Base-by-base conservation (phyloP, 257 asterid genomes). In the Nicotiana knightiana region DNA sequence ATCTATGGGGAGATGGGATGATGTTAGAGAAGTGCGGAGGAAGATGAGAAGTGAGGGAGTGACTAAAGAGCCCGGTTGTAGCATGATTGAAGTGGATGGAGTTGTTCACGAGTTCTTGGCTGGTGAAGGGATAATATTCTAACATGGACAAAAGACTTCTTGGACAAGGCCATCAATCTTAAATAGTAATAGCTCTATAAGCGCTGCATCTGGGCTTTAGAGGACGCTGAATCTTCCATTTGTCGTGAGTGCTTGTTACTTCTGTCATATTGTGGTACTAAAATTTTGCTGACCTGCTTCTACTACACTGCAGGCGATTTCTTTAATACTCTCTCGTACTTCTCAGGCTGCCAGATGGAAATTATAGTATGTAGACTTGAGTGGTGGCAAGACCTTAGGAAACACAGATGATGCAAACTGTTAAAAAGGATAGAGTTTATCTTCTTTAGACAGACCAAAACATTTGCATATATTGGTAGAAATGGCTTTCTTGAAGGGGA, bases 31-130 rank as follows among this genome's bases (percentile, higher is more conserved):
- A 46, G 68, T 82, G 46, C 82, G 88, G 80, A 79, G 67, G 82
- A 86, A 73, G 81, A 87, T 85, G 90, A 85, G 82, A 71, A 79
- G 39, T 53, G 65, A 65, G 16, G 79, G 78, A 35, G 33, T 88
- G 59, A 64, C 62, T 37, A 88, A 86, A 73, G 88, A 66, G 82
- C 88, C 91, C 9, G 86, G 89, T 18, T 79, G 85, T 48, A 86
- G 91, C 78, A 46, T 70, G 87, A 86, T 86, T 64, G 91, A 86
- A 83, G 79, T 86, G 61, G 87, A 86, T 63, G 91, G 91, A 63
- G 68, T 54, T 62, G 88, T 86, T 64, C 86, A 67, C 1, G 86
- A 86, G 82, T 86, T 88, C 81, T 86, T 88, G 83, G 88, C 89
- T 57, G 89, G 91, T 43, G 83, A 86, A 82, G 89, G 88, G 67